A percentile compares a stretch with the other conserved stretches of the same genome.
Conservation (phyloP, 2,329 filamentous ascomycete genomes). For the Salinomyces thailandicus region DNA sequence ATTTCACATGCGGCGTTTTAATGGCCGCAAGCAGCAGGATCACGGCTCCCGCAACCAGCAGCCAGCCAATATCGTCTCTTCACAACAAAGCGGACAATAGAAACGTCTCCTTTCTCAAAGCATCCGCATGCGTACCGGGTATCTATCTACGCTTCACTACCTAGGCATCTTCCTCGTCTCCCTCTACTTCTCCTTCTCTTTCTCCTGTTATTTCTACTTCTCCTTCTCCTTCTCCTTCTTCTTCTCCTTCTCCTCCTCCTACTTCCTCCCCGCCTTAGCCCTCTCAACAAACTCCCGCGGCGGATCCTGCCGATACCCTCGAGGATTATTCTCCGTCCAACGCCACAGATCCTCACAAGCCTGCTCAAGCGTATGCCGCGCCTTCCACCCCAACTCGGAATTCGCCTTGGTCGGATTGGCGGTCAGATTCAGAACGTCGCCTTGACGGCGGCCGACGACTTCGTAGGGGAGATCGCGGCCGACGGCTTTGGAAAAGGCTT, state of each 20-base stretch:
- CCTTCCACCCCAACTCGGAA: conserved; percentile 84
- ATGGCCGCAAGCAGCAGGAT: too few relatives aligned
- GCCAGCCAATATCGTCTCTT: too few relatives aligned
- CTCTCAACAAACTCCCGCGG: conserved; percentile 65
- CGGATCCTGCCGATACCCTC: conserved; percentile 88
- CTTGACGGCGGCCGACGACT: conserved; percentile 68
- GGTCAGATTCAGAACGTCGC: conserved; percentile 90
- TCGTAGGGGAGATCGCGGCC: conserved; percentile 80
- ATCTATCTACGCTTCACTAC: too few relatives aligned
- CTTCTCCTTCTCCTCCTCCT: not conserved
- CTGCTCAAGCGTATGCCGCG: conserved; percentile 79
- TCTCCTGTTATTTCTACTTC: not conserved
- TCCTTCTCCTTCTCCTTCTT: too few relatives aligned
- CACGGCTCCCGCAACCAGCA: too few relatives aligned
- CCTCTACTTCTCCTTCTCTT: too few relatives aligned
- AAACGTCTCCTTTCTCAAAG: too few relatives aligned
- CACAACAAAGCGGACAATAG: too few relatives aligned
- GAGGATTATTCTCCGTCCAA: conserved; percentile 94
- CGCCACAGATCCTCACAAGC: conserved; percentile 91
- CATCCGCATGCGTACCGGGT: too few relatives aligned
- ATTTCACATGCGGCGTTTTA: too few relatives aligned
- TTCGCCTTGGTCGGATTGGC: conserved; percentile 83
- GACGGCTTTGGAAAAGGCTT: conserved; percentile 79
- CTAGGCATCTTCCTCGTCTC: too few relatives aligned
- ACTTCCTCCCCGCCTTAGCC: conserved; percentile 12